Evolutionary conservation across 352 stramenopile species (phyloP), one percentile per base, ranked within the genome.

Genomic region (Globisporangium camurandrum): DNA sequence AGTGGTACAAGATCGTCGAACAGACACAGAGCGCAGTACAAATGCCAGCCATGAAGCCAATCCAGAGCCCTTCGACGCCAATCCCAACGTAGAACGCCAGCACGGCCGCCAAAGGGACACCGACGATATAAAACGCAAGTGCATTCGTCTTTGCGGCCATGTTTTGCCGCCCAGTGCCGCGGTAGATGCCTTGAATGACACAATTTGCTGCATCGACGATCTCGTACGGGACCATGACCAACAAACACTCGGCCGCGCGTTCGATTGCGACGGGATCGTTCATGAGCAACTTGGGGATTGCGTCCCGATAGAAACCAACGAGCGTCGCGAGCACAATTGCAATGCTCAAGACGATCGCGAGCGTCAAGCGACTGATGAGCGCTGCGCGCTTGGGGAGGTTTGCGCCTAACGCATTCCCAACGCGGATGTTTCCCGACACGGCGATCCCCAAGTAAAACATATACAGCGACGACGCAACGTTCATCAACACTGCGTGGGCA

Each of bases 401-500:
- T 6, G 78, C 76, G 14, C 83, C 83, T 1, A 93, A 58, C 7
- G 67, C 77, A 47, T 92, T 90, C 36, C 83, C 80, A 12, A 92
- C 74, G 33, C 77, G 66, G 44, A 93, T 72, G 51, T 80, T 93
- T 17, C 61, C 70, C 8, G 78, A 66, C 4, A 90, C 70, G 1
- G 67, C 61, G 30, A 83, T 62, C 5, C 80, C 83, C 19, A 85
- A 42, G 57, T 86, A 92, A 2, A 84, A 56, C 81, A 92, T 91
- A 58, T 86, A 93, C 36, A 76, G 57, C 52, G 83, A 56, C 22
- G 64, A 77, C 46, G 68, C 67, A 31, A 91, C 57, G 48, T 90
- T 88, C 48, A 88, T 69, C 26, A 87, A 64, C 36, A 92, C 69
- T 0, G 71, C 67, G 48, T 92, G 83, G 5, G 71, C 75, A 27